Evolutionary conservation across 2,329 filamentous ascomycete genomes (phyloP).

Genomic region (Blastomyces gilchristii): DNA sequence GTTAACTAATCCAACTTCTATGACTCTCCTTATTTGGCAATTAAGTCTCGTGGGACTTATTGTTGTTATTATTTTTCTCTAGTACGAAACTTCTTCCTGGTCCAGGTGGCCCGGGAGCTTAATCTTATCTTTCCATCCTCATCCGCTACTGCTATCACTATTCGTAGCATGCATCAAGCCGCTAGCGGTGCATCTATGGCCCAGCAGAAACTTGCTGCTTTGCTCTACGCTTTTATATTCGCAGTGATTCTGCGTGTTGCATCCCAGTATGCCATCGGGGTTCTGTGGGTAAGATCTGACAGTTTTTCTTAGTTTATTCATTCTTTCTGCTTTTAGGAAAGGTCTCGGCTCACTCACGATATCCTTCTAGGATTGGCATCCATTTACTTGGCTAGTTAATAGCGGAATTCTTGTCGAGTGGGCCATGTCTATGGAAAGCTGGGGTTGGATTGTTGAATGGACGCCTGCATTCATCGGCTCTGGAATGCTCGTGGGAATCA

Average conservation of each 20-base stretch:
- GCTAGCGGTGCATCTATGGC: constrained; percentile 44
- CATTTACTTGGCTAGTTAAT: constrained; percentile 35
- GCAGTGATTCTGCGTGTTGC: constrained; percentile 47
- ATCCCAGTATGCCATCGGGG: constrained; percentile 50
- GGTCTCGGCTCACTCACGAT: neutral
- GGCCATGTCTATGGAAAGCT: constrained; percentile 38
- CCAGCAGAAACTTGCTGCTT: constrained; percentile 47
- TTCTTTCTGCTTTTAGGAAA: neutral
- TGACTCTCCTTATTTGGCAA: constrained; percentile 5
- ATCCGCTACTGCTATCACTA: constrained; percentile 52
- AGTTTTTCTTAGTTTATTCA: neutral
- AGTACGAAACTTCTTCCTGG: constrained; percentile 58
- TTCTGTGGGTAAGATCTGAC: constrained; percentile 39
- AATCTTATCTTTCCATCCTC: constrained; percentile 51
- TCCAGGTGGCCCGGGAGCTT: constrained; percentile 38
- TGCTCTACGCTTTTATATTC: constrained; percentile 42
- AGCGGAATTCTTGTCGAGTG: constrained; percentile 16
- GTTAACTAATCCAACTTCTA: constrained; percentile 9
- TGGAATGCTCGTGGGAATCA: constrained; percentile 50
- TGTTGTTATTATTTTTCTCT: neutral
- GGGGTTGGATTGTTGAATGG: constrained; percentile 52
- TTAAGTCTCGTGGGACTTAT: constrained; percentile 12
- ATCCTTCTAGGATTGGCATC: constrained; percentile 37
- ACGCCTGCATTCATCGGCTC: constrained; percentile 53
- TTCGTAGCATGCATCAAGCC: constrained; percentile 52